Conservation (phyloP, 208 protist genomes). For the Trypanosoma platydactyli region DNA sequence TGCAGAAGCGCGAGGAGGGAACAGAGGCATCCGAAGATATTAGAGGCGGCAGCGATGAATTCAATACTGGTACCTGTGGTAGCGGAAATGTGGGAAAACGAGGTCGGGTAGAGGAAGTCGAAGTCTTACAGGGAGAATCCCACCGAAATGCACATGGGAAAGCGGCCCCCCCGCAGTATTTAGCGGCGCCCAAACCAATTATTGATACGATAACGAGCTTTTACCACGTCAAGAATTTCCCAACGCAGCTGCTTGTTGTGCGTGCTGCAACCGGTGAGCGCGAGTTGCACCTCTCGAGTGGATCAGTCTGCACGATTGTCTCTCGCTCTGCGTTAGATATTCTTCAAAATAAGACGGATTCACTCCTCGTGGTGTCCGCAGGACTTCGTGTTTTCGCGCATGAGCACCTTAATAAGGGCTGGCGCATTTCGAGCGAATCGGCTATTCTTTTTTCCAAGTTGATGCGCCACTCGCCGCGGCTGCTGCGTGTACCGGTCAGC, state of each 20-base stretch:
- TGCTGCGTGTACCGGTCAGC: constrained; percentile 47
- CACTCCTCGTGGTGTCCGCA: constrained; percentile 69
- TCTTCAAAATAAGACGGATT: constrained; percentile 62
- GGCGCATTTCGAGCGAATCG: constrained; percentile 75
- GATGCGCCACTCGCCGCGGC: constrained; percentile 54
- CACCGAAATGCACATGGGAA: background rate
- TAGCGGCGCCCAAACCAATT: constrained; percentile 49
- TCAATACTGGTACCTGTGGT: background rate
- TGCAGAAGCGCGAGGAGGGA: constrained; percentile 32
- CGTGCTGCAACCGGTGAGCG: constrained; percentile 69
- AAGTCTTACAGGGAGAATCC: background rate
- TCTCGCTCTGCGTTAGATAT: constrained; percentile 50
- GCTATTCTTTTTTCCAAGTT: constrained; percentile 68
- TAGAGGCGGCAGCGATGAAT: constrained; percentile 10
- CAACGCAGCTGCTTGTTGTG: constrained; percentile 55
- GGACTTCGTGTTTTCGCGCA: constrained; percentile 74
- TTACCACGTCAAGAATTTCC: constrained; percentile 58
- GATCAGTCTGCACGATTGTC: constrained; percentile 67
- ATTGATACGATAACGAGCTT: constrained; percentile 43
- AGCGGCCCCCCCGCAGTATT: constrained; percentile 63
- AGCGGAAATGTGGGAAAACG: background rate
- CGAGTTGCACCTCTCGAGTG: constrained; percentile 50
- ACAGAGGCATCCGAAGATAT: constrained; percentile 13
- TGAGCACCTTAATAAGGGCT: constrained; percentile 66
- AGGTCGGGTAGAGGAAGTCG: constrained; percentile 13